Evolutionary conservation across 768 basidiomycete species (phyloP).

Genomic region (Sistotremastrum suecicum): DNA sequence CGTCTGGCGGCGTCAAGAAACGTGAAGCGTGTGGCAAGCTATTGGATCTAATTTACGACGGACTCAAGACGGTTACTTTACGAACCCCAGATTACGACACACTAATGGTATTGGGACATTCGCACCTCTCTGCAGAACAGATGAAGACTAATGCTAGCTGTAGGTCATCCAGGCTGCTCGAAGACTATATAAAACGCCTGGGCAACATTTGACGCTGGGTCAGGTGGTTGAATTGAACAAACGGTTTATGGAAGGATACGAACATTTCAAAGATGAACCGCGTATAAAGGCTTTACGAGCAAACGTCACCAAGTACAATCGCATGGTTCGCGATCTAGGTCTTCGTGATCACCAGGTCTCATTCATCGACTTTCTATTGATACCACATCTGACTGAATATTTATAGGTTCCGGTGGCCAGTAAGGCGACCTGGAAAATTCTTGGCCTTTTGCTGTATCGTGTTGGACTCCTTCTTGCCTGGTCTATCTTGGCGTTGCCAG

Average conservation of each 20-base stretch:
- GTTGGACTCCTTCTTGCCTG: conserved; percentile 63
- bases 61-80: conserved; percentile 89
- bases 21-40: conserved; percentile 82
- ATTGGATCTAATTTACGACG: conserved; percentile 84
- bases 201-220: conserved; percentile 83
- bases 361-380: conserved; percentile 1
- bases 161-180: conserved; percentile 94
- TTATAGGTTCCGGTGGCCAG: conserved; percentile 73
- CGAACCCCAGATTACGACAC: conserved; percentile 96
- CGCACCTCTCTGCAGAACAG: not conserved
- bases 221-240: conserved; percentile 94
- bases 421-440: conserved; percentile 74
- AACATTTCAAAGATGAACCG: conserved; percentile 85
- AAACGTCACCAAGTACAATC: conserved; percentile 83
- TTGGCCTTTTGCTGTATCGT: conserved; percentile 75
- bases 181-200: conserved; percentile 85
- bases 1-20: conserved; percentile 76
- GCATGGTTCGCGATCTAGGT: conserved; percentile 75
- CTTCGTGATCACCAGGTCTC: conserved; percentile 84
- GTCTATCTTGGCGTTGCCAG: conserved; percentile 78
- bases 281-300: conserved; percentile 66
- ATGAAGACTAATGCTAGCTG: conserved; percentile 3
- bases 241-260: conserved; percentile 85
- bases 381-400: not conserved
- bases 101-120: conserved; percentile 62